A percentile compares a stretch with the other conserved stretches of the same genome.
Evolutionary conservation across 2,329 filamentous ascomycete genomes (phyloP).

Genomic region (Lasiodiplodia gonubiensis): DNA sequence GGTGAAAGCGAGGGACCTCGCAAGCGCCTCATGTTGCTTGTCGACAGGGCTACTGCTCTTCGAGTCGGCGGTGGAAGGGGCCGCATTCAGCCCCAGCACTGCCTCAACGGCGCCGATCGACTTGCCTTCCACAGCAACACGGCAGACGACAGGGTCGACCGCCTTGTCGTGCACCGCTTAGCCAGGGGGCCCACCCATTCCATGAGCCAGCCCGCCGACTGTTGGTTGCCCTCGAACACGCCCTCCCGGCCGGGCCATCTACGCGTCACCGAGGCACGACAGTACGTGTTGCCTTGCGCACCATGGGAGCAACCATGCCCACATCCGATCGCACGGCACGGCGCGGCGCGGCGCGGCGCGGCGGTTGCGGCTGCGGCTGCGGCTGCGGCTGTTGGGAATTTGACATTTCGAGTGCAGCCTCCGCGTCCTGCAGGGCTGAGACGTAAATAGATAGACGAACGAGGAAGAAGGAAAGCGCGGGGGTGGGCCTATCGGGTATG

Average conservation of each 20-base stretch:
- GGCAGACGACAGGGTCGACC: neutral
- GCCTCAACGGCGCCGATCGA: neutral
- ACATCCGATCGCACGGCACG: neutral
- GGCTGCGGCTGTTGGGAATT: neutral
- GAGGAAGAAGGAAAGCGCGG: neutral
- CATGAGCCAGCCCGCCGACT: neutral
- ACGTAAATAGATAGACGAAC: neutral
- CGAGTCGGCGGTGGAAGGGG: neutral
- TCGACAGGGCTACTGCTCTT: neutral
- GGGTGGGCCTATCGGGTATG: neutral
- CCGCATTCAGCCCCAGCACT: neutral
- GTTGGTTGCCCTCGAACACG: neutral
- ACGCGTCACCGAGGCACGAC: neutral
- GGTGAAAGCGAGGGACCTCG: neutral
- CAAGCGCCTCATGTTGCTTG: no score
- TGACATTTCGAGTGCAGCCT: neutral
- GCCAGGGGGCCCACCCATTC: neutral
- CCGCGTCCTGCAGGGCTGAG: neutral
- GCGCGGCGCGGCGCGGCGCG: neutral
- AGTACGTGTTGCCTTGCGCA: neutral
- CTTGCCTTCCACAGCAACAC: neutral
- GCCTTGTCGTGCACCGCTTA: neutral
- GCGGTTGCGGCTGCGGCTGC: no score
- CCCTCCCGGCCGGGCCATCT: neutral
- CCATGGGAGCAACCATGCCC: neutral